Evolutionary conservation across 1,284 basidiomycete genomes (phyloP).

Genomic region (Cyathus olla): DNA sequence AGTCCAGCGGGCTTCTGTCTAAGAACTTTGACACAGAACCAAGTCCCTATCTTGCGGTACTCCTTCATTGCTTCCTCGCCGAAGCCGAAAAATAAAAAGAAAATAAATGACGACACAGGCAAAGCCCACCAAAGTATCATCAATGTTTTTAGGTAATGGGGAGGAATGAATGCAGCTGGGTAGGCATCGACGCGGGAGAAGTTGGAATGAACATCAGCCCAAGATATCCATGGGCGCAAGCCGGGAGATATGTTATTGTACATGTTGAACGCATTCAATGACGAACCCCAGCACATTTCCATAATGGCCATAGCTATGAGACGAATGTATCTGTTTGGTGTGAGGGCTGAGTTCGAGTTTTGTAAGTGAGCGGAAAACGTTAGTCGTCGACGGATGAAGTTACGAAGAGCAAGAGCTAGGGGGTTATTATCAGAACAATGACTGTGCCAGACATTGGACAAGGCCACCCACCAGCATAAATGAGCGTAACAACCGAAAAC

Average conservation of each 20-base stretch:
- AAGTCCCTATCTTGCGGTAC: constrained; percentile 42
- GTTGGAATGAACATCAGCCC: constrained; percentile 7
- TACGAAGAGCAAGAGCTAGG: constrained; percentile 32
- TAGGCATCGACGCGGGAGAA: constrained; percentile 3
- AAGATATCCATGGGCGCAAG: constrained; percentile 23
- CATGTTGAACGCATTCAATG: constrained; percentile 44
- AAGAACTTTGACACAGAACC: background rate
- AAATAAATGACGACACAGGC: too few relatives aligned
- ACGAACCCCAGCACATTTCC: constrained; percentile 52
- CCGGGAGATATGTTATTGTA: constrained; percentile 17
- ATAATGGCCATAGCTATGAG: constrained; percentile 60
- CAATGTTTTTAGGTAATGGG: constrained; percentile 56
- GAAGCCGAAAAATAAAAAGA: constrained; percentile 78
- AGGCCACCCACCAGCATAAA: constrained; percentile 44
- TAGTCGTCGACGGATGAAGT: constrained; percentile 38
- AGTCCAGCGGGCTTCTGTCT: background rate
- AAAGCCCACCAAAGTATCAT: constrained; percentile 52
- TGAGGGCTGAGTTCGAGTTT: constrained; percentile 30
- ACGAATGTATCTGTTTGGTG: constrained; percentile 59
- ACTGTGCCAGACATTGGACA: background rate
- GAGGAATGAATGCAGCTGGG: constrained; percentile 27
- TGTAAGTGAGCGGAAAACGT: constrained; percentile 33
- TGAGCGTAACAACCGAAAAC: constrained; percentile 29
- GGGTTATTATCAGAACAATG: background rate
- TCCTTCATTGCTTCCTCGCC: constrained; percentile 72